These are phyloP conservation scores for Cetraspora pellucida DNA, from an alignment of 192 early-diverging fungal genomes.

Conservation along the genomic window DNA sequence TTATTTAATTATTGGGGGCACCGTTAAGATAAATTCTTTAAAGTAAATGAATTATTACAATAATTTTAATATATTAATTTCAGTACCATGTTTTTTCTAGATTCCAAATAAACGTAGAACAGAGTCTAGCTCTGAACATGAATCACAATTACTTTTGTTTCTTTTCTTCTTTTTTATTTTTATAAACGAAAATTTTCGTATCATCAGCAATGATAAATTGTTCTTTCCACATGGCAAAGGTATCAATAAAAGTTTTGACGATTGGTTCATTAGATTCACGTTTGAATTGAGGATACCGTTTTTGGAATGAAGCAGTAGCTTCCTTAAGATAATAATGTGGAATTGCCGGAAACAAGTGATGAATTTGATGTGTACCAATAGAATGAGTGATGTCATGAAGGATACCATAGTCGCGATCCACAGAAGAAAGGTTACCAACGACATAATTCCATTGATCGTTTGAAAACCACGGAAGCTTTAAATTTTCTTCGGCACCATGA, in stretches of 20 bases:
- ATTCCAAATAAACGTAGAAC: too few relatives aligned
- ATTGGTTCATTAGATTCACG: constrained; percentile 27
- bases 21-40: too few relatives aligned
- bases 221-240: background rate
- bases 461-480: constrained; percentile 11
- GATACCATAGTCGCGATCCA: constrained; percentile 11
- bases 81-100: too few relatives aligned
- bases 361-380: constrained; percentile 25
- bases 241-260: constrained; percentile 7
- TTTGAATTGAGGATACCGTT: constrained; percentile 1
- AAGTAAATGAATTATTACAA: too few relatives aligned
- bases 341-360: constrained; percentile 11
- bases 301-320: background rate
- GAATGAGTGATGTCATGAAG: constrained; percentile 1
- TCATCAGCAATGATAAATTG: constrained; percentile 2
- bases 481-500: constrained; percentile 10
- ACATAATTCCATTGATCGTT: constrained; percentile 21
- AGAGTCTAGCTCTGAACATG: background rate
- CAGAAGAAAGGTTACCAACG: constrained; percentile 15
- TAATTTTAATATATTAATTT: too few relatives aligned
- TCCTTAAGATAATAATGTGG: constrained; percentile 25
- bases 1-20: too few relatives aligned
- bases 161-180: background rate
- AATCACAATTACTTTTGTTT: background rate
- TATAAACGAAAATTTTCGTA: constrained; percentile 16